phyloP scores from a whole-genome alignment of 1,139 yeast genomes.

The Kodamaea arcana region DNA sequence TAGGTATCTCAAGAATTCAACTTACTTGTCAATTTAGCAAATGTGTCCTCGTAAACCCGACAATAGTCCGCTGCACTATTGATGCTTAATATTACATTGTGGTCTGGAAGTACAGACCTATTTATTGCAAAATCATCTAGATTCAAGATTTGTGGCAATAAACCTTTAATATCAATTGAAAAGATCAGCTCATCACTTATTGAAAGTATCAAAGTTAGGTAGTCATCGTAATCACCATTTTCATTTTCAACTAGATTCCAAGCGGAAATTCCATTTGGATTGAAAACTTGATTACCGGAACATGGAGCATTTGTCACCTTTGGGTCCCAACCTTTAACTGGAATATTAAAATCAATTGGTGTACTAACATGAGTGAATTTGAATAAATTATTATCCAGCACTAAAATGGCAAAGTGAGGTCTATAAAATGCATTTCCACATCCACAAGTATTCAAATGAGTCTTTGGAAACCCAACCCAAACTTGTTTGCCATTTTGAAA shows the following conservation, averaged over 20 bases:
- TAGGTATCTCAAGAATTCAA: no score
- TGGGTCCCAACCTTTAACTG: slow-evolving; percentile 18
- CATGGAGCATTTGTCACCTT: slow-evolving; percentile 11
- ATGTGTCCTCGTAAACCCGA: no score
- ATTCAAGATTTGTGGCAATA: no score
- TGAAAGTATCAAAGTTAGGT: slow-evolving; percentile 28
- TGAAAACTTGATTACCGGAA: slow-evolving; percentile 19
- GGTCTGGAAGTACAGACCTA: no score
- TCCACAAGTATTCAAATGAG: slow-evolving; percentile 23
- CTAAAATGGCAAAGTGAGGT: slow-evolving; percentile 23
- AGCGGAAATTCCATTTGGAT: slow-evolving; percentile 24
- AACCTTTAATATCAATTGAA: no score
- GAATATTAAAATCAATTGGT: slow-evolving; percentile 28
- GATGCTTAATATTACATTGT: no score
- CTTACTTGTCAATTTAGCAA: no score
- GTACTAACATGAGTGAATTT: slow-evolving; percentile 26
- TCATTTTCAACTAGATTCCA: slow-evolving; percentile 18
- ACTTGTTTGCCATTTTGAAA: slow-evolving; percentile 20
- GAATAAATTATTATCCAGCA: slow-evolving; percentile 16
- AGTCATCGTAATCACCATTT: slow-evolving; percentile 20
- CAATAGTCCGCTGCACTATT: no score
- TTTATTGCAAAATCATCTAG: no score
- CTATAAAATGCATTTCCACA: slow-evolving; percentile 23
- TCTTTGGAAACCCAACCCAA: slow-evolving; percentile 25
- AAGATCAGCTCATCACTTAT: no score